phyloP scores from a whole-genome alignment of 73 alveolate genomes.

The Tetrahymena elliotti region DNA sequence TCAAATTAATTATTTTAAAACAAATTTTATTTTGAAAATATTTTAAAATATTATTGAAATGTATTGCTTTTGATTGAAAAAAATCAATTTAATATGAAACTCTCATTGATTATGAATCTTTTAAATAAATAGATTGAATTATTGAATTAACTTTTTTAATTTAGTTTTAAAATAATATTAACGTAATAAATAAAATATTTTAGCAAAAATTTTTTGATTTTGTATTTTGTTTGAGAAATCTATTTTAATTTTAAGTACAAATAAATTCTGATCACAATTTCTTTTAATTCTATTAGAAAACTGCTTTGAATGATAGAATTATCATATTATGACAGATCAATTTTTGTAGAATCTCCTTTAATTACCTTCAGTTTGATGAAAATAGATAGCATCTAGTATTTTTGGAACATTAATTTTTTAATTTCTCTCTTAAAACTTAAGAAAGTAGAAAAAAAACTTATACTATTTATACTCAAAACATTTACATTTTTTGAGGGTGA shows the following conservation, averaged over 20 bases:
- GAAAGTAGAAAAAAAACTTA: neutral
- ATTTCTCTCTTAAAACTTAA: neutral
- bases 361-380: neutral
- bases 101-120: no score
- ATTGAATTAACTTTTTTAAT: no score
- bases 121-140: no score
- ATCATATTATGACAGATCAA: neutral
- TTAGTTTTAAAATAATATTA: no score
- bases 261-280: neutral
- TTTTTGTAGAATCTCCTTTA: no score
- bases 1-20: no score
- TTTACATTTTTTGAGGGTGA: neutral
- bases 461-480: neutral
- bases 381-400: neutral
- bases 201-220: no score
- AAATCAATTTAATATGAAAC: no score
- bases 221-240: neutral
- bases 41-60: no score
- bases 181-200: no score
- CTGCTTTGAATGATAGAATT: neutral
- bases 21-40: no score
- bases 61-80: no score
- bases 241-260: neutral
- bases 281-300: neutral
- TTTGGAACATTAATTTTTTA: neutral